Evolutionary conservation across 768 basidiomycete species (phyloP).

Genomic region (Amanita rubescens): DNA sequence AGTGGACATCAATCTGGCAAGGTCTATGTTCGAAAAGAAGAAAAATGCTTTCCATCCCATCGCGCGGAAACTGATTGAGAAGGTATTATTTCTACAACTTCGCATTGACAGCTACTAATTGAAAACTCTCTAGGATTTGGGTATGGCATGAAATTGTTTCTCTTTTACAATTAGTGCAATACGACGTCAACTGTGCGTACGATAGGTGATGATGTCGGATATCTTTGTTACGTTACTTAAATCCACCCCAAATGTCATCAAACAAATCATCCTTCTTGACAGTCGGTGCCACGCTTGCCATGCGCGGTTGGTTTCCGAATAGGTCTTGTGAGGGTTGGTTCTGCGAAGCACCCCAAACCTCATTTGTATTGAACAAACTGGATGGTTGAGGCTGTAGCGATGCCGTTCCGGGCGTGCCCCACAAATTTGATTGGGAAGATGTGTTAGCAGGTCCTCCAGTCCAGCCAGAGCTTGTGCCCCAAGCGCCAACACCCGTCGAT

Average conservation of each 20-base stretch:
- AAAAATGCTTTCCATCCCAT: constrained; percentile 68
- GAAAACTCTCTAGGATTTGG: constrained; percentile 1
- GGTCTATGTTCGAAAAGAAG: constrained; percentile 36
- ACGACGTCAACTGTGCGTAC: not conserved
- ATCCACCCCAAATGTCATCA: constrained; percentile 79
- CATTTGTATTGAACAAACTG: constrained; percentile 40
- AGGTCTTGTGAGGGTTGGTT: constrained; percentile 22
- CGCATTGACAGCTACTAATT: not conserved
- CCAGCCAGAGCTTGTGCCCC: constrained; percentile 69
- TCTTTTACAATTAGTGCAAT: not conserved
- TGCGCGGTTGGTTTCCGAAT: no score
- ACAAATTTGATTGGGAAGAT: constrained; percentile 33
- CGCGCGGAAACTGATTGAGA: constrained; percentile 66
- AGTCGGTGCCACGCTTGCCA: constrained; percentile 21
- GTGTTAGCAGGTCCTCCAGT: constrained; percentile 23
- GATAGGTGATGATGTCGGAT: not conserved
- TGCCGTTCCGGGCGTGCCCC: constrained; percentile 24
- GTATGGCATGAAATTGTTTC: not conserved
- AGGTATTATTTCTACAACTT: constrained; percentile 45
- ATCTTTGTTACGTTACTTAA: constrained; percentile 44
- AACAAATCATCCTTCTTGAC: constrained; percentile 73
- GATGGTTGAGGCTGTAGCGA: constrained; percentile 21
- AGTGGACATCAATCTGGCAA: constrained; percentile 48
- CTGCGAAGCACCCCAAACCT: constrained; percentile 43
- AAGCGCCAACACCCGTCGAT: constrained; percentile 43